phyloP scores from a whole-genome alignment of 495 filamentous ascomycete species.

The Hypoxylon perforatum region DNA sequence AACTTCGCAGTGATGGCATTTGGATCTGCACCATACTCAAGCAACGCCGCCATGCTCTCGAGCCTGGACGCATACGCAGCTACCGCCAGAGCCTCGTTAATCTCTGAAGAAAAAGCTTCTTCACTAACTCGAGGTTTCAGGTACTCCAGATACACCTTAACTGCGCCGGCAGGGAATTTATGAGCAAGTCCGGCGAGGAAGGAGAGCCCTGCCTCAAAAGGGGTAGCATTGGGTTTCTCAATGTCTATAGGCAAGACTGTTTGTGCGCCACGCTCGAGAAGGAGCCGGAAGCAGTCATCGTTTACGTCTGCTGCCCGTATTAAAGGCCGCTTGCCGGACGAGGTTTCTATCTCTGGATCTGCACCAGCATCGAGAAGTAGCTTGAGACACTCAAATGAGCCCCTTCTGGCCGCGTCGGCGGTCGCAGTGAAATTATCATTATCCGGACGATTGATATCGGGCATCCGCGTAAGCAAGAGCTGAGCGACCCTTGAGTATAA shows the following conservation, averaged over 20 bases:
- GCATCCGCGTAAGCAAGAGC: constrained; percentile 6
- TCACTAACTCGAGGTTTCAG: constrained; percentile 4
- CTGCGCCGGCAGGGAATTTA: not conserved
- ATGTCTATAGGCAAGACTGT: not conserved
- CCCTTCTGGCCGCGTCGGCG: constrained; percentile 6
- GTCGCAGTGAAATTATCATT: constrained; percentile 6
- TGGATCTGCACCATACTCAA: constrained; percentile 18
- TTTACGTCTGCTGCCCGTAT: constrained; percentile 1
- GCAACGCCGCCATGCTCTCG: not conserved
- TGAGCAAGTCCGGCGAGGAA: constrained; percentile 11
- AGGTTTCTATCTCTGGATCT: constrained; percentile 10
- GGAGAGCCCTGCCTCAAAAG: not conserved
- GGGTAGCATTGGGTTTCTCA: not conserved
- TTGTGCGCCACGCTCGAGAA: constrained; percentile 16
- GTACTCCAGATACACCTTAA: constrained; percentile 13
- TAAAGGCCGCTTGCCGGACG: constrained; percentile 14
- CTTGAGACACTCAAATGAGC: constrained; percentile 18
- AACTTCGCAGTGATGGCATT: constrained; percentile 3
- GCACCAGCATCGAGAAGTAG: constrained; percentile 21
- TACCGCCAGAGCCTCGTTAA: constrained; percentile 9
- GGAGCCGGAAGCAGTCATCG: constrained; percentile 14
- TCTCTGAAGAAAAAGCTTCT: constrained; percentile 3
- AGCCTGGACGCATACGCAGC: not conserved
- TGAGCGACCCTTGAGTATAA: constrained; percentile 14
- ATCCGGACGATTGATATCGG: constrained; percentile 11